Percentiles rank a stretch among this genome's conserved stretches.
These are phyloP conservation scores for Myriosclerotinia curreyana DNA, from an alignment of 2,329 filamentous ascomycete species.

Conservation along the genomic window DNA sequence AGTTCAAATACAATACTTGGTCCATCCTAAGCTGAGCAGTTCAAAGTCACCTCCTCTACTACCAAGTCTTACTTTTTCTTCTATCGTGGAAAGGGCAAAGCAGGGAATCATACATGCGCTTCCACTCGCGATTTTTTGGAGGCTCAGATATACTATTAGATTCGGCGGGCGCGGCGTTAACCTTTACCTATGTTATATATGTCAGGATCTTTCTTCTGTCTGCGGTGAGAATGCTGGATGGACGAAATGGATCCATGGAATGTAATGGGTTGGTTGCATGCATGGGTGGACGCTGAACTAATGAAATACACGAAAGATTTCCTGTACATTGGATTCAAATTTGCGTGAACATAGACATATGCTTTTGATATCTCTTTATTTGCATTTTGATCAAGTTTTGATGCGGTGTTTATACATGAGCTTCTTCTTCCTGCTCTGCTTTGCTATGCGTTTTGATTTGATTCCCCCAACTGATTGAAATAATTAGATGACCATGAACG, in stretches of 20 bases:
- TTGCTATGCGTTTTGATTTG: background rate
- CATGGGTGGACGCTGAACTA: background rate
- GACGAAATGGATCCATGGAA: background rate
- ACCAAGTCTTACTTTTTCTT: background rate
- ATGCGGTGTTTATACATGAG: constrained; percentile 11
- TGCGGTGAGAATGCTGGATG: constrained; percentile 2
- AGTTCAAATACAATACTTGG: background rate
- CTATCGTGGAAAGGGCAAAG: background rate
- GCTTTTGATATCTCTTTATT: constrained; percentile 7
- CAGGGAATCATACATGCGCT: background rate
- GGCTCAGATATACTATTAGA: constrained; percentile 16
- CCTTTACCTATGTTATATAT: constrained; percentile 14
- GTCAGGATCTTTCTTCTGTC: constrained; percentile 1
- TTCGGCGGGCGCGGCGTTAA: constrained; percentile 18
- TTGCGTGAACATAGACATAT: background rate
- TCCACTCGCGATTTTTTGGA: constrained; percentile 6
- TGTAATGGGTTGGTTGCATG: background rate
- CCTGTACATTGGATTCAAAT: background rate
- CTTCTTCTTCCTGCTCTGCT: background rate
- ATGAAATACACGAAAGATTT: constrained; percentile 12
- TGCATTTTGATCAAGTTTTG: constrained; percentile 2
- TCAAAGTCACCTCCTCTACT: background rate
- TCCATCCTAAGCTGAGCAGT: background rate
- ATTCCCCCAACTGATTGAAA: background rate
- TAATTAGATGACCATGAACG: constrained; percentile 21